Base-by-base conservation (phyloP, 208 protist genomes). In the Trypanosoma congolense region DNA sequence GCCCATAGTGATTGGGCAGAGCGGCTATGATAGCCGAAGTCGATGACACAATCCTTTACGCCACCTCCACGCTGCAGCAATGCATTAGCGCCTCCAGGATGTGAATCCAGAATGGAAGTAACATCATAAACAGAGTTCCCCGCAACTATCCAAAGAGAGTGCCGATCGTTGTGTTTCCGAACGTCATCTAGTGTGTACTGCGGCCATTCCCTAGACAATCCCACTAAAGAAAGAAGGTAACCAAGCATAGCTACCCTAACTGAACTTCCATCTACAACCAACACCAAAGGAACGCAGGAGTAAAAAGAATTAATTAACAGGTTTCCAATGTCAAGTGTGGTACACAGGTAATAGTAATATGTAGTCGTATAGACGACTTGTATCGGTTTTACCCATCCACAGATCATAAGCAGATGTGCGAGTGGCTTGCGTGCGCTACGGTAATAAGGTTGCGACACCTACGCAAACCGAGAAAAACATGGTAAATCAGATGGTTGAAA, bases 111-210 rank as follows among this genome's bases (percentile, higher is more conserved):
- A 24, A 90, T 64, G 5, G 57, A 54, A 6, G 85, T 90, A 22
- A 90, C 74, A 57, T 93, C 81, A 73, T 88, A 93, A 33, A 93
- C 77, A 9, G 73, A 81, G 56, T 80, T 77, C n/a, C 77, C 81
- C 1, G 72, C 73, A 26, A 93, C 67, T 47, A 90, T 87, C 81
- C 81, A 93, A 41, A 86, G 53, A 4, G 78, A 85, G n/a, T 42
- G 50, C 38, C 77, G 69, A 16, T 75, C 68, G 56, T 78, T 89
- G 71, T 92, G 80, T 21, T 64, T 22, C 0, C 72, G 72, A 2
- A 89, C 66, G 43, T 92, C 80, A 46, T 91, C 80, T 42, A 78
- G 66, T 38, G 67, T 69, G 16, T 83, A 61, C 3, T 69, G n/a
- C 6, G 77, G 77, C 75, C 80, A 91, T 30, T 65, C 24, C 49